phyloP scores from a whole-genome alignment of 78 protist species.

The Protostelium mycophagum region DNA sequence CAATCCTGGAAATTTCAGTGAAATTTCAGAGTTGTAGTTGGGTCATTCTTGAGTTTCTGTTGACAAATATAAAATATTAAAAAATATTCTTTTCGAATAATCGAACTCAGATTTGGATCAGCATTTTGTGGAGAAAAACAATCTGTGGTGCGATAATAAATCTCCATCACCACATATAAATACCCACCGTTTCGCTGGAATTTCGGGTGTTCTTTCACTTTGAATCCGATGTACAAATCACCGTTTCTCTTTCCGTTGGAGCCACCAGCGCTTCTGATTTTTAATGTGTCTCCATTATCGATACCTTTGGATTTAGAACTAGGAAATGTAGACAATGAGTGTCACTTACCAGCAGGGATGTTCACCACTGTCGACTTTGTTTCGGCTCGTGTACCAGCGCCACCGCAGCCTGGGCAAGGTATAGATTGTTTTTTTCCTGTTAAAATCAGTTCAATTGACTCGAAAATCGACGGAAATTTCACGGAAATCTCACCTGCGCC shows the following conservation, averaged over 20 bases:
- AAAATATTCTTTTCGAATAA: too few relatives aligned
- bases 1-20: too few relatives aligned
- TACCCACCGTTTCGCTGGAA: constrained; percentile 65
- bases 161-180: too few relatives aligned
- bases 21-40: too few relatives aligned
- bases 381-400: constrained; percentile 10
- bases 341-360: constrained; percentile 15
- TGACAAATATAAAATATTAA: too few relatives aligned
- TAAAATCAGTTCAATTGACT: too few relatives aligned
- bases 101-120: too few relatives aligned
- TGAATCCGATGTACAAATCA: constrained; percentile 46
- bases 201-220: constrained; percentile 43
- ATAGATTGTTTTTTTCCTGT: neutral
- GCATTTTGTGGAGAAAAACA: too few relatives aligned
- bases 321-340: constrained; percentile 3
- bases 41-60: too few relatives aligned
- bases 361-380: neutral
- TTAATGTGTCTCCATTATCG: constrained; percentile 57
- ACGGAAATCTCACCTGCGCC: constrained; percentile 27
- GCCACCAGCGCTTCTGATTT: constrained; percentile 65
- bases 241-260: constrained; percentile 37
- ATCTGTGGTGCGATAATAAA: too few relatives aligned
- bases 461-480: neutral
- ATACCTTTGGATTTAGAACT: constrained; percentile 55
- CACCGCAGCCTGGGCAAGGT: constrained; percentile 29